Evolutionary conservation across 257 asterid species (phyloP).

Genomic region (Solanum chilense): DNA sequence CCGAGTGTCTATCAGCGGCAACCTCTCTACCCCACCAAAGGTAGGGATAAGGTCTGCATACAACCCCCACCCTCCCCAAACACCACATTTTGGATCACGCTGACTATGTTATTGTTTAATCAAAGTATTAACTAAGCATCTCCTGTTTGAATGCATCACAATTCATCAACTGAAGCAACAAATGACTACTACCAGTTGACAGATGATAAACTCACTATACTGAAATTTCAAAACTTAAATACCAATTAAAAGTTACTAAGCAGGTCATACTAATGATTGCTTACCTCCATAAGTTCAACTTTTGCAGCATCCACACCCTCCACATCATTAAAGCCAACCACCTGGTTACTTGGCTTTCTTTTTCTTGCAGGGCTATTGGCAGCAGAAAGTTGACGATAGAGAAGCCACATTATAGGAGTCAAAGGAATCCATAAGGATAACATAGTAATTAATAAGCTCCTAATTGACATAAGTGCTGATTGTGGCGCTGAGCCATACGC

Average conservation of each 20-base stretch:
- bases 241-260: neutral
- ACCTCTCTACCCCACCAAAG: neutral
- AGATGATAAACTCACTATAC: neutral
- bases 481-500: conserved; percentile 84
- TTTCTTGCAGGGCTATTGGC: conserved; percentile 80
- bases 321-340: conserved; percentile 75
- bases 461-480: conserved; percentile 49
- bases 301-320: conserved; percentile 94
- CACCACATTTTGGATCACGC: neutral
- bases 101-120: neutral
- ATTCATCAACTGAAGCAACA: neutral
- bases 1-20: neutral
- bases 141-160: neutral
- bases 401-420: conserved; percentile 87
- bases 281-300: conserved; percentile 93
- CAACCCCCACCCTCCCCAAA: neutral
- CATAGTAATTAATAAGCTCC: conserved; percentile 67
- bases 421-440: conserved; percentile 85
- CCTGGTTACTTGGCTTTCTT: conserved; percentile 48
- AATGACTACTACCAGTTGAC: neutral
- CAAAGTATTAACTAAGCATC: neutral
- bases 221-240: neutral
- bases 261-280: neutral
- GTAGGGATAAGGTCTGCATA: neutral
- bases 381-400: conserved; percentile 75